Conservation (phyloP, 352 stramenopile species). For the Phytopythium boreale region DNA sequence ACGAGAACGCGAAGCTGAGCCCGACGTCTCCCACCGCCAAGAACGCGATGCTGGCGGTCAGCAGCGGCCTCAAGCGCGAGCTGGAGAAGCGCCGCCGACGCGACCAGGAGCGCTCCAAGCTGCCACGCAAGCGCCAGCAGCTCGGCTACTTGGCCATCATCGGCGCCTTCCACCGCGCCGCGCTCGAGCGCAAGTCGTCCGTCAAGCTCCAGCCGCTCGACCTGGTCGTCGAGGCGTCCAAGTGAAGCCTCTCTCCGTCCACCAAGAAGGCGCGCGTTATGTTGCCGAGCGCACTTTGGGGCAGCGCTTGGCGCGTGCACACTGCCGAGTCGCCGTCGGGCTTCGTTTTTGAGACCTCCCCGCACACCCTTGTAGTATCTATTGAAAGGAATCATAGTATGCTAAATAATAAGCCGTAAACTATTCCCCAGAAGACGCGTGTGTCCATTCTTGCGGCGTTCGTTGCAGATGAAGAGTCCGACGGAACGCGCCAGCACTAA, state of each 20-base stretch:
- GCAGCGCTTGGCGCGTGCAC: neutral
- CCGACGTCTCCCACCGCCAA: conserved; percentile 13
- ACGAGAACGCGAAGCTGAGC: conserved; percentile 23
- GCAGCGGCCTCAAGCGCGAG: conserved; percentile 69
- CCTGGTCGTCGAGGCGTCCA: conserved; percentile 29
- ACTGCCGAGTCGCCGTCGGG: neutral
- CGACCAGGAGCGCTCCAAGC: conserved; percentile 45
- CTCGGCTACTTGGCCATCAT: conserved; percentile 82
- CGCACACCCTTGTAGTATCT: conserved; percentile 9
- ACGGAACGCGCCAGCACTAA: too few relatives aligned
- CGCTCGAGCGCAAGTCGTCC: conserved; percentile 54
- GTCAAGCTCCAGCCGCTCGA: conserved; percentile 29
- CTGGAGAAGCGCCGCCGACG: conserved; percentile 54
- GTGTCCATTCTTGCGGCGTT: too few relatives aligned
- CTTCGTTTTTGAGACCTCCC: conserved; percentile 7
- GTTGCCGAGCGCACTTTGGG: neutral
- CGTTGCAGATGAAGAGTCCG: too few relatives aligned
- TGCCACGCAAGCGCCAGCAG: conserved; percentile 56
- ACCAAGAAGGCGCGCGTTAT: neutral
- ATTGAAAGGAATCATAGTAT: conserved; percentile 8
- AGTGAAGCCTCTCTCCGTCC: neutral
- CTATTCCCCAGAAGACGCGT: neutral
- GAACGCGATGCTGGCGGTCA: conserved; percentile 63
- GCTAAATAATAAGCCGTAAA: conserved; percentile 10
- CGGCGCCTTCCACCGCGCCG: conserved; percentile 73